These are phyloP conservation scores for Epichloe festucae DNA, from an alignment of 2,329 filamentous ascomycete genomes.

Conservation along the genomic window DNA sequence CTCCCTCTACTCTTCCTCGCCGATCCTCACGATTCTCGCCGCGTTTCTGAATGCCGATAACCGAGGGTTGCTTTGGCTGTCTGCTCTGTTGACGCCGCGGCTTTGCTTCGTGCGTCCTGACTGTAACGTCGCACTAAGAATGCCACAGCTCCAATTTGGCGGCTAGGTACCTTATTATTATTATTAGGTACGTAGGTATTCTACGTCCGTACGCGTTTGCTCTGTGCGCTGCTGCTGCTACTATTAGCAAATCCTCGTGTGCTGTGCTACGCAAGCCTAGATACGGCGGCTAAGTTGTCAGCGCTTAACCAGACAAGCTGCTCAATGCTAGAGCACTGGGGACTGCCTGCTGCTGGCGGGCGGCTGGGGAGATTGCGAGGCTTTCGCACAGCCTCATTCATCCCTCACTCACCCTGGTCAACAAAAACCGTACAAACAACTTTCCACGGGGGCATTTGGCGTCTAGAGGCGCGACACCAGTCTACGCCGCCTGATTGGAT, in stretches of 20 bases:
- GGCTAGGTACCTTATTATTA: neutral
- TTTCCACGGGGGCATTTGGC: neutral
- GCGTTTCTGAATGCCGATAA: neutral
- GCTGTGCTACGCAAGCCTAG: neutral
- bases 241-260: neutral
- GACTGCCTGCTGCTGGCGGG: neutral
- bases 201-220: no score
- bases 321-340: no score
- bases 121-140: neutral
- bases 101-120: neutral
- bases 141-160: neutral
- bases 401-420: no score
- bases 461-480: constrained; percentile 1
- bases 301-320: constrained; percentile 1
- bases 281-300: neutral
- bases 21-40: neutral
- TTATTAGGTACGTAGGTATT: no score
- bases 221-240: neutral
- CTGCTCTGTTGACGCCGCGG: neutral
- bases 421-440: no score
- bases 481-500: neutral
- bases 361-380: constrained; percentile 2
- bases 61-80: neutral
- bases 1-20: neutral
- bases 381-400: neutral